These are phyloP conservation scores for Helicostylum pulchrum DNA, from an alignment of 192 early-diverging fungal genomes.

Conservation along the genomic window DNA sequence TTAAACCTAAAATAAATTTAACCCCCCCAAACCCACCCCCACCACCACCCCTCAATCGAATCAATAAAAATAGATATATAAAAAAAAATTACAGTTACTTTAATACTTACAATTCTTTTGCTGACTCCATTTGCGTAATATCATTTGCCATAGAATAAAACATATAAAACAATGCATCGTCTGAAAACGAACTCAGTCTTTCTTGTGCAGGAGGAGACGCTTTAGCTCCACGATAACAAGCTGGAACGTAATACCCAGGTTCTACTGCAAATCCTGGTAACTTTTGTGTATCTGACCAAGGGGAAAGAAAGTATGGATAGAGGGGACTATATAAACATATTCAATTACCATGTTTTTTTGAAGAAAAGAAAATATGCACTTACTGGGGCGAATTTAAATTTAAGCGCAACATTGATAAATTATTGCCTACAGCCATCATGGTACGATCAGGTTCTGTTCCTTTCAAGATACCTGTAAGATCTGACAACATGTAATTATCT, in stretches of 20 bases:
- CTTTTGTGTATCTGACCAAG: conserved; percentile 77
- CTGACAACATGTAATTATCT: conserved; percentile 79
- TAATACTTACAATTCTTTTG: conserved; percentile 13
- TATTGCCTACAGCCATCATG: conserved; percentile 81
- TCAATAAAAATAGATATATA: background rate
- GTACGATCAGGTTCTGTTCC: conserved; percentile 72
- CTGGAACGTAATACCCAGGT: conserved; percentile 4
- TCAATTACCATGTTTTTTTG: background rate
- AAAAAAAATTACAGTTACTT: background rate
- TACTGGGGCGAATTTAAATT: conserved; percentile 68
- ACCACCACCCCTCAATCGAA: background rate
- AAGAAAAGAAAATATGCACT: conserved; percentile 20
- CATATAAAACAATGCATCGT: conserved; percentile 15
- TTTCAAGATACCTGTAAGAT: conserved; percentile 78
- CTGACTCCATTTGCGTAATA: background rate
- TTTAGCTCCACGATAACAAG: background rate
- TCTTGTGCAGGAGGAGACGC: background rate
- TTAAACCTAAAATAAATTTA: background rate
- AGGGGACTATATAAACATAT: conserved; percentile 41
- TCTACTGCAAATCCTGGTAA: conserved; percentile 56
- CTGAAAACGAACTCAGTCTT: background rate
- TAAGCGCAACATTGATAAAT: conserved; percentile 83
- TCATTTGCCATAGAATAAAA: conserved; percentile 3
- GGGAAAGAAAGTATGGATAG: conserved; percentile 86
- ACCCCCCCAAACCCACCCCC: too few species aligned